A percentile compares a stretch with the other conserved stretches of the same genome.
phyloP scores from a whole-genome alignment of 805 yeast genomes.

The Hanseniaspora singularis region DNA sequence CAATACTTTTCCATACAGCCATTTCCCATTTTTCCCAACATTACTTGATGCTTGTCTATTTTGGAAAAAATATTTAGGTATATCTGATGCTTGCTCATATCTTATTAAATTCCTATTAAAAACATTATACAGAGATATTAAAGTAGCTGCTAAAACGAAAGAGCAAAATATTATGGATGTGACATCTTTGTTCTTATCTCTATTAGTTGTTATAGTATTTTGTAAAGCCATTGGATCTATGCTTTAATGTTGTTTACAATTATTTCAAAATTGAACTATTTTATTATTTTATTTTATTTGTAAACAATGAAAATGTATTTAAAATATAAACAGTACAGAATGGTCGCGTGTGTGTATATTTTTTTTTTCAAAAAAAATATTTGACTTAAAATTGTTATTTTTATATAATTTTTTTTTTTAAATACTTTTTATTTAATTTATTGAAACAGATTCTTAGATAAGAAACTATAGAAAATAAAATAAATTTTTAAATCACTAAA shows the following conservation, averaged over 20 bases:
- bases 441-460: no score
- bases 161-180: constrained; percentile 24
- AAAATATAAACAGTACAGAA: no score
- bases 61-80: constrained; percentile 39
- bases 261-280: no score
- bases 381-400: background rate
- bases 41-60: constrained; percentile 16
- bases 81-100: constrained; percentile 36
- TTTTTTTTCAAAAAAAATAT: background rate
- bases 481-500: background rate
- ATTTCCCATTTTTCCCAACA: constrained; percentile 22
- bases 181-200: background rate
- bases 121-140: constrained; percentile 34
- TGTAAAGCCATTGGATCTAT: no score
- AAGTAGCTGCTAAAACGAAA: constrained; percentile 29
- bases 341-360: background rate
- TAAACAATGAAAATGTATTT: no score
- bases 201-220: no score
- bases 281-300: no score
- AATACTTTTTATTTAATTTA: no score
- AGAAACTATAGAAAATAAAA: background rate
- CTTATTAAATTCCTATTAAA: constrained; percentile 40
- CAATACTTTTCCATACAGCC: constrained; percentile 62
- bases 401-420: no score
- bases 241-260: no score